Conservation (phyloP, 768 basidiomycete species). For the Kwoniella shandongensis region DNA sequence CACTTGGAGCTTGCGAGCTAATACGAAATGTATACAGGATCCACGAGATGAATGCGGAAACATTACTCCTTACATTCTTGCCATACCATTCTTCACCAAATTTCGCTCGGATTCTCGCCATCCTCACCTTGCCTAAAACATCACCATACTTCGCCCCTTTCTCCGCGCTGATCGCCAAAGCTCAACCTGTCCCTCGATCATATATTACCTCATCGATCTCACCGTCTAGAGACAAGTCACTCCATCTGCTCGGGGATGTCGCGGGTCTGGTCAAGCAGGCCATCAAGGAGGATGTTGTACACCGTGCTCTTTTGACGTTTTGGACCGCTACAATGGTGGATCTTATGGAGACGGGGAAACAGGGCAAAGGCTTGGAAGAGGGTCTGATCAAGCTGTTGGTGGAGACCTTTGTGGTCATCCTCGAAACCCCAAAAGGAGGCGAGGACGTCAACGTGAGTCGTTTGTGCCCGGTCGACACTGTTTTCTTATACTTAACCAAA, state of each 20-base stretch:
- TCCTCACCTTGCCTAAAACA: constrained; percentile 58
- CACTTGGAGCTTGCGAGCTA: background rate
- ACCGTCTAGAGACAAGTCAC: constrained; percentile 50
- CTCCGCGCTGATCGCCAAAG: constrained; percentile 63
- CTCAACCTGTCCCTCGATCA: constrained; percentile 69
- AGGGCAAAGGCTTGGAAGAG: constrained; percentile 59
- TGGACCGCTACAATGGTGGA: constrained; percentile 77
- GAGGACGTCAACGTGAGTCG: constrained; percentile 45
- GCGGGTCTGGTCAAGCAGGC: constrained; percentile 63
- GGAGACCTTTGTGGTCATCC: constrained; percentile 41
- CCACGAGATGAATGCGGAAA: constrained; percentile 86
- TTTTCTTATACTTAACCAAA: background rate
- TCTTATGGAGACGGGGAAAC: constrained; percentile 65
- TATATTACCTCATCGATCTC: constrained; percentile 70
- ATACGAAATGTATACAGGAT: constrained; percentile 59
- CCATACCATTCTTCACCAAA: constrained; percentile 95
- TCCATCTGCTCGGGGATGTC: constrained; percentile 69
- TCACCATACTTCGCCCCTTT: constrained; percentile 43
- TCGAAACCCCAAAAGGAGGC: constrained; percentile 33
- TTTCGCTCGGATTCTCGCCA: constrained; percentile 87
- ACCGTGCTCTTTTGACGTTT: constrained; percentile 77
- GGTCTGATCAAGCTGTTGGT: constrained; percentile 48
- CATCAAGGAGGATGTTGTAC: constrained; percentile 55
- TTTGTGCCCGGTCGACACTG: too few relatives aligned
- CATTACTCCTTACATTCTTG: constrained; percentile 74